Conservation (phyloP, 768 basidiomycete genomes). For the Rhizopogon vinicolor region DNA sequence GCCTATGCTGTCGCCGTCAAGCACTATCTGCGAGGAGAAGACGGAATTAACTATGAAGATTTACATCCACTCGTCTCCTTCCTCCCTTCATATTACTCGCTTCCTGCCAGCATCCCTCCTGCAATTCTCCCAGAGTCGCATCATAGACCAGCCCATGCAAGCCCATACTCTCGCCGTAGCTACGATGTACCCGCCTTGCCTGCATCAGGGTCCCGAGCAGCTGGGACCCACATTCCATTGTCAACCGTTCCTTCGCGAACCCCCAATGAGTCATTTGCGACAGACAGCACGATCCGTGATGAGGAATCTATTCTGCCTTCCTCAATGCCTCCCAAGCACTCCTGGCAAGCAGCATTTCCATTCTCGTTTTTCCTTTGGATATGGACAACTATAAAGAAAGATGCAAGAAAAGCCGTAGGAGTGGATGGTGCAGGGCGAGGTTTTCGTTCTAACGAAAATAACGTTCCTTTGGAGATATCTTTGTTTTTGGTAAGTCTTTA, state of each 20-base stretch:
- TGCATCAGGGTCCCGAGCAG: background rate
- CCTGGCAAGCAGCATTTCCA: background rate
- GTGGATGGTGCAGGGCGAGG: background rate
- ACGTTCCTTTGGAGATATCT: conserved; percentile 65
- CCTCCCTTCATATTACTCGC: conserved; percentile 53
- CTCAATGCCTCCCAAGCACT: background rate
- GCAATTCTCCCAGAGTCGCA: background rate
- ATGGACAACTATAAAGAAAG: background rate
- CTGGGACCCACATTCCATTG: background rate
- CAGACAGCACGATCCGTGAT: background rate
- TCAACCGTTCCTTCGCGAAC: background rate
- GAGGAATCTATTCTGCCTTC: background rate
- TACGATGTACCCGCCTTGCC: background rate
- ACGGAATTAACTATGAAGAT: conserved; percentile 35
- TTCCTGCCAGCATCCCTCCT: conserved; percentile 47
- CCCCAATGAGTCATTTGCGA: background rate
- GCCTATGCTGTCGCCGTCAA: conserved; percentile 65
- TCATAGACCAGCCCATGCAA: background rate
- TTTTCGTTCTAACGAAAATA: conserved; percentile 30
- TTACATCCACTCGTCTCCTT: conserved; percentile 68
- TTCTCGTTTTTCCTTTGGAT: background rate
- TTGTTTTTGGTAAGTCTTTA: conserved; percentile 50
- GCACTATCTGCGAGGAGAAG: conserved; percentile 64
- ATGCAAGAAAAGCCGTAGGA: background rate
- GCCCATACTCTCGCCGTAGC: background rate